Evolutionary conservation across 768 basidiomycete genomes (phyloP).

Genomic region (Cyathus striatus): DNA sequence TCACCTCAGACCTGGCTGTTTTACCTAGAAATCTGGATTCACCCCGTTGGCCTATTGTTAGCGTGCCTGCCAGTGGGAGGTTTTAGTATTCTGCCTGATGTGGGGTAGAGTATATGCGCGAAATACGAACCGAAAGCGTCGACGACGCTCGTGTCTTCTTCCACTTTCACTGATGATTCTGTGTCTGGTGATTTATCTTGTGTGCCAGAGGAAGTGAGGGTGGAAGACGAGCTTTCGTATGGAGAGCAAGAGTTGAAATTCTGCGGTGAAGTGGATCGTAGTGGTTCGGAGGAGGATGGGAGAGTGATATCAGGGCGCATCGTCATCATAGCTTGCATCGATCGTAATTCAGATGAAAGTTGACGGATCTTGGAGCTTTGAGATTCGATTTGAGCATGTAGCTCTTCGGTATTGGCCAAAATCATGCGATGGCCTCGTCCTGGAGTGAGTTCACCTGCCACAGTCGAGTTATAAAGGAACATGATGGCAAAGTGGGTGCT

Average conservation of each 20-base stretch:
- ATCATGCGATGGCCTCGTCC: conserved; percentile 60
- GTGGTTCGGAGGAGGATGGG: conserved; percentile 17
- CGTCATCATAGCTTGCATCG: conserved; percentile 41
- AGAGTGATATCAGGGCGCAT: conserved; percentile 48
- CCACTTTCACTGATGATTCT: conserved; percentile 15
- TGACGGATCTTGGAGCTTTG: conserved; percentile 52
- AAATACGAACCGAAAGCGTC: conserved; percentile 33
- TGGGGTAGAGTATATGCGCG: not conserved
- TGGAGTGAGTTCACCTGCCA: conserved; percentile 44
- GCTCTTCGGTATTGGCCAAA: conserved; percentile 64
- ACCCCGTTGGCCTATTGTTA: conserved; percentile 50
- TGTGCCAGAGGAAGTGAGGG: conserved; percentile 1
- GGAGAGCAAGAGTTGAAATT: not conserved
- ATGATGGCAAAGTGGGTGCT: not conserved
- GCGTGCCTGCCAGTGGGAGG: conserved; percentile 36
- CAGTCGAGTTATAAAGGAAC: not conserved
- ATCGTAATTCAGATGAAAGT: conserved; percentile 53
- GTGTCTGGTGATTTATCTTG: not conserved
- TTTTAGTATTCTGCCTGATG: not conserved
- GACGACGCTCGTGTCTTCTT: conserved; percentile 34
- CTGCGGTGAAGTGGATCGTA: conserved; percentile 1
- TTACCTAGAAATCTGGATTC: conserved; percentile 56
- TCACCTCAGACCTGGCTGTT: conserved; percentile 66
- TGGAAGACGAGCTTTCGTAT: not conserved
- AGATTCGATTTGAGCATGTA: conserved; percentile 59